Base-by-base conservation (phyloP, 2,329 filamentous ascomycete genomes). In the Colletotrichum truncatum region DNA sequence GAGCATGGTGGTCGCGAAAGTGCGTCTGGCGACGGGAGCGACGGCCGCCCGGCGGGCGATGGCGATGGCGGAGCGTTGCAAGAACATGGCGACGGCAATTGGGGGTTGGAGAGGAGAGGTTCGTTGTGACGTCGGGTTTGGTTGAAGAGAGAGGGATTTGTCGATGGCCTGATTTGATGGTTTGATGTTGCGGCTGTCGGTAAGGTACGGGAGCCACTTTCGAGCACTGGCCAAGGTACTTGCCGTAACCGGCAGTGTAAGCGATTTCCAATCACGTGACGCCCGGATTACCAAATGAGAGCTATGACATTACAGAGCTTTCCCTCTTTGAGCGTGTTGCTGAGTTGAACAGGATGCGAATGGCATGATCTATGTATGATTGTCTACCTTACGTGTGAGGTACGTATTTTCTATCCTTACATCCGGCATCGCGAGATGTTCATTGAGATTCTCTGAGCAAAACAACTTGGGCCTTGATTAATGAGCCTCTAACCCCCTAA, bases 1-100 rank as follows among this genome's bases (percentile, higher is more conserved):
- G 75, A 86, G 78, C 71, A 87, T 79, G 68, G 87, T 85, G 76
- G 83, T 88, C 70, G 85, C 80, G 77, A 91, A 88, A 79, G 80
- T 84, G 78, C 88, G 87, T 73, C 84, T 83, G 75, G 84, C 78
- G 69, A 80, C 79, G 70, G 87, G 85, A 61, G 79, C 73, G 67
- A 82, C 81, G 74, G 84, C 83, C 67, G 83, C 87, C 68, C 88
- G 86, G 77, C 88, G 88, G 74, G 87, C 87, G 76, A 82, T 86
- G 72, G 84, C 80, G 70, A 87, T 75, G 77, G 84, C 87, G 75
- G 88, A 83, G 77, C 88, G 88, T 83, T 89, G 86, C 77, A 90
- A 77, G 73, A 90, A 88, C 88, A 91, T 89, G 74, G 73, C 77
- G 78, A 74, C 69, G 70, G 70, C 69, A 68, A 73, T 73, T 71